Evolutionary conservation across 2,329 filamentous ascomycete species (phyloP).

Genomic region (Mycosphaerella arachidis): DNA sequence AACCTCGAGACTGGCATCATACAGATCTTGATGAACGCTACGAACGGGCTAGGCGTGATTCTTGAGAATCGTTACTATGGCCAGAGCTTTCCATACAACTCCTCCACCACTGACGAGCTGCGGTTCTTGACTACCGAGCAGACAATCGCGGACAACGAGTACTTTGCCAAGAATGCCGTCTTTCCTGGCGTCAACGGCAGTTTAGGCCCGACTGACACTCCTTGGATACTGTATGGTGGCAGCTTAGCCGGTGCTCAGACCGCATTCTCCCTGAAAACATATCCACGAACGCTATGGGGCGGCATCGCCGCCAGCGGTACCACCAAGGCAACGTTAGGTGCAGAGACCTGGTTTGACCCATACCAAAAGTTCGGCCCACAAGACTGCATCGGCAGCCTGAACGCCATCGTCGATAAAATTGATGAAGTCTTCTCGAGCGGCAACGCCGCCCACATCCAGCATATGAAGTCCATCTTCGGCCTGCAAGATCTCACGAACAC

Average conservation of each 20-base stretch:
- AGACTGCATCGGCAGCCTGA: constrained; percentile 57
- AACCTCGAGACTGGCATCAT: constrained; percentile 69
- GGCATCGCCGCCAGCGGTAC: constrained; percentile 74
- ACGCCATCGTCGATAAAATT: constrained; percentile 56
- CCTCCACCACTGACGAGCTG: constrained; percentile 47
- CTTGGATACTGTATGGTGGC: constrained; percentile 46
- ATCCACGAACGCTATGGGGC: constrained; percentile 67
- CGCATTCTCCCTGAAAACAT: constrained; percentile 45
- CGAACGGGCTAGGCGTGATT: constrained; percentile 52
- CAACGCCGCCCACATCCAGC: constrained; percentile 38
- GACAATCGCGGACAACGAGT: constrained; percentile 50
- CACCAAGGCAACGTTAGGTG: constrained; percentile 68
- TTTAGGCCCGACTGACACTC: constrained; percentile 43
- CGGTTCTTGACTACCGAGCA: constrained; percentile 50
- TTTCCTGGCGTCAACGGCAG: constrained; percentile 43
- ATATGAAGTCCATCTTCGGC: constrained; percentile 53
- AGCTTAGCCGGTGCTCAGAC: constrained; percentile 43
- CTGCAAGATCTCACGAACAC: constrained; percentile 46
- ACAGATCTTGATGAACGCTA: constrained; percentile 52
- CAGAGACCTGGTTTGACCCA: constrained; percentile 60
- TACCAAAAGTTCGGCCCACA: constrained; percentile 53
- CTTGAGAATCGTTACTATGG: constrained; percentile 52
- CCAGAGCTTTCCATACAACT: constrained; percentile 46
- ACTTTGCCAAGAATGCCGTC: constrained; percentile 47
- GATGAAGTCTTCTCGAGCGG: constrained; percentile 44